Conservation (phyloP, 495 filamentous ascomycete species). For the Penicillium malachiteum region DNA sequence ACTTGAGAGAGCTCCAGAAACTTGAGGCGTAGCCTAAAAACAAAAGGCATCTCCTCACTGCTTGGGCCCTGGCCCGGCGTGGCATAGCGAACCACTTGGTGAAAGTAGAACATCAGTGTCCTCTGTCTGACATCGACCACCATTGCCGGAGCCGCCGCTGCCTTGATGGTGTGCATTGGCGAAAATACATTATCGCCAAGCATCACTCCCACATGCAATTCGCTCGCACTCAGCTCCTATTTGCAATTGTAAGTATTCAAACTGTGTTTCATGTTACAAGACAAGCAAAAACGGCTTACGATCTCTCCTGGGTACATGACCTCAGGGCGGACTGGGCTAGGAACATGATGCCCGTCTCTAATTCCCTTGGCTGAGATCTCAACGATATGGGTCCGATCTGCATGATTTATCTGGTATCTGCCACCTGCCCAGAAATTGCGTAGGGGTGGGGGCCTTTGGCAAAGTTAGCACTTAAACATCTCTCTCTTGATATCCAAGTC, state of each 20-base stretch:
- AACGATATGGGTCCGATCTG: conserved; percentile 13
- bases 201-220: conserved; percentile 34
- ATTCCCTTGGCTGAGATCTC: background rate
- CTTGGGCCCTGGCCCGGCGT: background rate
- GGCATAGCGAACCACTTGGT: background rate
- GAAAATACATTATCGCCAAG: conserved; percentile 27
- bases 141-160: conserved; percentile 9
- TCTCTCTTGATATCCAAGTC: no score
- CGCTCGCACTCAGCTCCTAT: conserved; percentile 28
- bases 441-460: conserved; percentile 40
- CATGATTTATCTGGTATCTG: conserved; percentile 26
- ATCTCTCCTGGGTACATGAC: conserved; percentile 30
- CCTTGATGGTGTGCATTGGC: conserved; percentile 28
- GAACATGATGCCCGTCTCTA: conserved; percentile 2
- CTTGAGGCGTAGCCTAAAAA: conserved; percentile 58
- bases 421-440: conserved; percentile 38
- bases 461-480: background rate
- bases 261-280: background rate
- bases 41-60: conserved; percentile 12
- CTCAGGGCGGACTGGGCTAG: conserved; percentile 28
- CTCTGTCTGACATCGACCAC: conserved; percentile 29
- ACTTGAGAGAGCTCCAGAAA: conserved; percentile 63
- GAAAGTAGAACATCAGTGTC: conserved; percentile 31
- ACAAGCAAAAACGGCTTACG: conserved; percentile 19
- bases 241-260: background rate